Evolutionary conservation across 2,329 filamentous ascomycete genomes (phyloP), one percentile per base, ranked within the genome.

Genomic region (Sarocladium oryzae): DNA sequence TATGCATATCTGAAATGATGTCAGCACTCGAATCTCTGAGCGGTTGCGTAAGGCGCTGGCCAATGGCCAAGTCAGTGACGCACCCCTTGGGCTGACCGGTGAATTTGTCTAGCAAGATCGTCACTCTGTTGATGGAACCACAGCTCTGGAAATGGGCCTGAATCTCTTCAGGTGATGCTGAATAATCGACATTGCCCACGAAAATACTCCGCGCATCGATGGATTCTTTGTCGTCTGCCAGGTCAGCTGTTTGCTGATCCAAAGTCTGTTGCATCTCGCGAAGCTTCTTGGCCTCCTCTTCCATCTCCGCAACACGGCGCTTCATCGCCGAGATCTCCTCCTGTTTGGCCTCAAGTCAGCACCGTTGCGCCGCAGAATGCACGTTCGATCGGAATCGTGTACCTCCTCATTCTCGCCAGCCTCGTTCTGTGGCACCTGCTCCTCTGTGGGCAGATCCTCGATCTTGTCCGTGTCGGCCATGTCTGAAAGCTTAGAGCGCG

Each of bases 81-180:
- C 76, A 96, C 91, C 93, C 93, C 77, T 99, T 99, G n/a, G 93
- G 93, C 76, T 97, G 91, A 57, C 93, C 93, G 10, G 91, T 96
- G 66, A 96, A 97, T 75, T 99, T 99, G 74, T 99, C 93, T 60
- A 99, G 75, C 60, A 99, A 75, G 59, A 99, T 99, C 1, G 93
- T 99, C 54, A 99, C 93, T 55, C 93, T 86, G 71, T 99, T 99
- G 76, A 99, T 99, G 59, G 88, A 89, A 54, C 93, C 93, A 63
- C 90, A 95, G 75, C 85, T 95, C 76, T 96, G 90, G 74, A 99
- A 99, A 66, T 99, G 93, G 54, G 90, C 89, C 75, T 99, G 93
- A 54, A 99, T 53, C 74, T 99, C 93, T 72, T 99, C 93, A 2
- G 93, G 93, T 24, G 90, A 95, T 20, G 92, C 91, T 56, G 89